Evolutionary conservation across 176 grass and related monocot species (phyloP), one percentile per base, ranked within the genome.

Genomic region (Phragmites australis): DNA sequence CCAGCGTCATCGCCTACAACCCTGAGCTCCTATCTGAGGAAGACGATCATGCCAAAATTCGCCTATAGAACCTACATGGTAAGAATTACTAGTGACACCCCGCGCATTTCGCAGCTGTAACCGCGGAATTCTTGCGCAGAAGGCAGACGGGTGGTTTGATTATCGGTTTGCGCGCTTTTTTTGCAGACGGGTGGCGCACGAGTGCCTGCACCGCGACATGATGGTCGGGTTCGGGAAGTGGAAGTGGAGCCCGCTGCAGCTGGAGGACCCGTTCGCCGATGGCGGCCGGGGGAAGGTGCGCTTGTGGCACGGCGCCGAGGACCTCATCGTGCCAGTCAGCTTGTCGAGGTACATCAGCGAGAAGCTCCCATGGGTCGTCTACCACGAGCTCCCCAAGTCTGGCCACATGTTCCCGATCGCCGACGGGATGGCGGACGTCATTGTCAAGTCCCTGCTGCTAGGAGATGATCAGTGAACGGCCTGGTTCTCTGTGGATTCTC

Each of bases 251-350:
- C 94, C 91, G 2, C 40, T 94, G 44, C 83, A 92, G 8, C 87
- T 97, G 17, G 40, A 89, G 53, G 71, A 92, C 71, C 94, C 89
- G 26, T 94, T 97, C 74, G 87, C 89, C 15, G 55, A 29, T 32
- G 54, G 60, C 15, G 79, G 72, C 0, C 65, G 93, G 11, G 91
- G 82, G 29, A 81, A 76, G 61, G 79, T 97, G 77, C 94, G 94
- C 56, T 59, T 97, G 75, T 94, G 94, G 94, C 94, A 97, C 39
- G 94, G 92, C 22, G 68, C 82, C 3, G 72, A 90, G 75, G 94
- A 97, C 30, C 47, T 42, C 27, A 78, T 90, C 50, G 87, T 94
- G 73, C 91, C 92, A 8, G 76, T 87, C 42, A 79, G 18, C 63
- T 8, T 90, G 85, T 94, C 94, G 1, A 72, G 82, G 45, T 88